Evolutionary conservation across 2,329 filamentous ascomycete genomes (phyloP), one percentile per base, ranked within the genome.

Genomic region (Fusarium beomiforme): DNA sequence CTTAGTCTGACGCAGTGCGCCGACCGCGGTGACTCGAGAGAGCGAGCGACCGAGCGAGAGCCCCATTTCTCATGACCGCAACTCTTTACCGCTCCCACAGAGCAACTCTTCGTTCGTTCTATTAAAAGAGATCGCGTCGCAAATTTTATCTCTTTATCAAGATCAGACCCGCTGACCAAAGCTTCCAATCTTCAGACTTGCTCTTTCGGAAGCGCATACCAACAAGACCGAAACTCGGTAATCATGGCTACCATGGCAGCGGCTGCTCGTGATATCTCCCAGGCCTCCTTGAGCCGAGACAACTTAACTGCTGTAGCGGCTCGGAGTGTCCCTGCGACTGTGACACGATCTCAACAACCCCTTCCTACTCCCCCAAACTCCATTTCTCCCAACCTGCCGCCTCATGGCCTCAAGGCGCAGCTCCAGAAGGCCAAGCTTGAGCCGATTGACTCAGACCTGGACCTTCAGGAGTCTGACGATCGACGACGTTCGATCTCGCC

Each of bases 321-420:
- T 82, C 85, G 86, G 85, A 88, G 87, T 77, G 87, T 89, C 81
- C 84, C 87, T 86, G 85, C 79, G 82, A 84, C 81, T 83, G 82
- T 88, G 87, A 88, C 88, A 84, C 85, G 83, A 83, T 82, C 83
- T 84, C 85, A 87, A 76, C 85, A 87, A 76, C 85, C 89, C 81
- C 90, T 97, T 78, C 94, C 93, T 71, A 98, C 95, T 80, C 95
- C 95, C 79, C 95, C 95, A 68, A 97, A 95, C 85, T 98, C 95
- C 82, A 94, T 98, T 80, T 98, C 95, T 69, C 95, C 95, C 51
- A 91, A 90, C 75, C 87, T 98, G 74, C 91, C 92, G 76, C 93
- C 95, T 66, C 93, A 95, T 77, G 92, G 92, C 77, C 89, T 92
- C 79, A 92, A 92, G 81, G 87, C 89, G 70, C 91, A 91, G 79